Percentiles rank a stretch among this genome's conserved stretches.
These are phyloP conservation scores for Starmera pachycereana DNA, from an alignment of 805 yeast genomes.

Conservation along the genomic window DNA sequence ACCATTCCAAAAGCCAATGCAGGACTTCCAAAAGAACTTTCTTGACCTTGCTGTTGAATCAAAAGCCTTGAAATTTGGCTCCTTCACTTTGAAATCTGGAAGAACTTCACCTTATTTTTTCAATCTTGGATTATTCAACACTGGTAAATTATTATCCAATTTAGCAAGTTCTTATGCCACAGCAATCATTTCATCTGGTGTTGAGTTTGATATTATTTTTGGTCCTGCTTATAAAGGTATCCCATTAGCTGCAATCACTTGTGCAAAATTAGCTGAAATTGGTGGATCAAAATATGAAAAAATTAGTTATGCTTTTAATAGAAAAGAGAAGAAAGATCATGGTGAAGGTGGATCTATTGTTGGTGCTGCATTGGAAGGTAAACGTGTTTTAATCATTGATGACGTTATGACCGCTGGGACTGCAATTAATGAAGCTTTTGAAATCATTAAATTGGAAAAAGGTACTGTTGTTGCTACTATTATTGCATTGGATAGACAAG, in stretches of 20 bases:
- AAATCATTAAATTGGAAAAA: constrained; percentile 54
- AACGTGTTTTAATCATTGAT: constrained; percentile 78
- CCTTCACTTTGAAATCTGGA: constrained; percentile 85
- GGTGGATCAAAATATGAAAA: constrained; percentile 69
- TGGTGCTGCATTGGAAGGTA: constrained; percentile 65
- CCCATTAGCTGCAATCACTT: constrained; percentile 88
- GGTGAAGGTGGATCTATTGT: constrained; percentile 97
- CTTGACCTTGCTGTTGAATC: constrained; percentile 75
- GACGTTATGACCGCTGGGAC: constrained; percentile 99
- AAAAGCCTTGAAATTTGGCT: constrained; percentile 78
- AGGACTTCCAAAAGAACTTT: constrained; percentile 53
- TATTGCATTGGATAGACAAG: constrained; percentile 93
- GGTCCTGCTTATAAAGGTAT: constrained; percentile 99
- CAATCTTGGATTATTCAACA: constrained; percentile 82
- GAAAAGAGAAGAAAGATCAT: constrained; percentile 94
- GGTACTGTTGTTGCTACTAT: constrained; percentile 78
- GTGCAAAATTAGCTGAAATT: constrained; percentile 84
- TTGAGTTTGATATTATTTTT: constrained; percentile 82
- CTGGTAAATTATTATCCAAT: constrained; percentile 68
- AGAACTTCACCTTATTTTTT: constrained; percentile 93
- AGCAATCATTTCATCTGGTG: constrained; percentile 70
- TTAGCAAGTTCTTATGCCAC: constrained; percentile 84
- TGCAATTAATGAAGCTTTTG: constrained; percentile 90
- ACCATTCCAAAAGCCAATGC: constrained; percentile 8
- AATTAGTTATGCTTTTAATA: constrained; percentile 85